These are phyloP conservation scores for Kwoniella mangroviensis DNA, from an alignment of 768 basidiomycete genomes.

Conservation along the genomic window DNA sequence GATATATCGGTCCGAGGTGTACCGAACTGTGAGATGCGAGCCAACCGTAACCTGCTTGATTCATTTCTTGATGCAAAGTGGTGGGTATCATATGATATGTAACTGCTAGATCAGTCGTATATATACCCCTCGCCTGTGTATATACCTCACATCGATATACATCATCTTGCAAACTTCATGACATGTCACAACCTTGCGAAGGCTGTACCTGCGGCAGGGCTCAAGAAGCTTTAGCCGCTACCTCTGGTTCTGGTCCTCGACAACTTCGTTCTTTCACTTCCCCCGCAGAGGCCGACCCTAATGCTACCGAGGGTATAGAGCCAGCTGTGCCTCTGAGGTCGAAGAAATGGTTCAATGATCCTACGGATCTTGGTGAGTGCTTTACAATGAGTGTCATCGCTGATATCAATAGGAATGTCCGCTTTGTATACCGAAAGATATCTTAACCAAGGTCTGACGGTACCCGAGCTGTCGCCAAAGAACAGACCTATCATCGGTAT, in stretches of 20 bases:
- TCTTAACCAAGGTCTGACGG: conserved; percentile 46
- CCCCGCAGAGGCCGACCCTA: conserved; percentile 29
- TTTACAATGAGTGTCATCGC: background rate
- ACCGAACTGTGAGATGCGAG: background rate
- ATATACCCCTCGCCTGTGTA: too few species aligned
- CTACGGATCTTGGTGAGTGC: conserved; percentile 40
- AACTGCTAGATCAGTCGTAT: background rate
- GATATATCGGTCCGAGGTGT: background rate
- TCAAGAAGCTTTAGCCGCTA: conserved; percentile 2
- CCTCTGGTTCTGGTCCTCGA: conserved; percentile 4
- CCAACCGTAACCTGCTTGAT: background rate
- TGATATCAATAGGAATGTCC: conserved; percentile 41
- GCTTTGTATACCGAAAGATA: conserved; percentile 48
- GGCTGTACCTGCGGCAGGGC: conserved; percentile 9
- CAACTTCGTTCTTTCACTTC: conserved; percentile 37
- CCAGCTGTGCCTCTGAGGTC: conserved; percentile 47
- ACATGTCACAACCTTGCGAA: conserved; percentile 10
- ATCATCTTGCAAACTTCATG: background rate
- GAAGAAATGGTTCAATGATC: conserved; percentile 52
- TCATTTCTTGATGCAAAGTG: background rate
- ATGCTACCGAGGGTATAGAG: conserved; percentile 37
- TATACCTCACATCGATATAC: too few species aligned
- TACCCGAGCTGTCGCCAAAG: conserved; percentile 21
- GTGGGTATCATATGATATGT: background rate
- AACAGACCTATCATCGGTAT: conserved; percentile 54